Percentiles rank a stretch among this genome's conserved stretches.
phyloP scores from a whole-genome alignment of 2,329 filamentous ascomycete genomes.

The Penicillium frequentans region DNA sequence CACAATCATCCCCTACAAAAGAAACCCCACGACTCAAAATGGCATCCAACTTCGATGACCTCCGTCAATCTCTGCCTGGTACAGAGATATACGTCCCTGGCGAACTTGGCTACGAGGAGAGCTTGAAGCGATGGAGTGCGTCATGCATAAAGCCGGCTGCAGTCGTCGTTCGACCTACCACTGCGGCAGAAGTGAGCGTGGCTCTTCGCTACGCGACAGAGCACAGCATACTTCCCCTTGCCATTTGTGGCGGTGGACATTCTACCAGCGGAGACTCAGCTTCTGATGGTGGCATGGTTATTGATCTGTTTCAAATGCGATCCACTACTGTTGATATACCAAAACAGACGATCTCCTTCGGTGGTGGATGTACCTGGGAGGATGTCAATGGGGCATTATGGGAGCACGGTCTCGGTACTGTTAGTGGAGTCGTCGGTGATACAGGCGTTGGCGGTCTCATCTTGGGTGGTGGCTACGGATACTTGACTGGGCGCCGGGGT shows the following conservation, averaged over 20 bases:
- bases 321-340: background rate
- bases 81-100: too few relatives aligned
- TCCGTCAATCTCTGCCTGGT: too few relatives aligned
- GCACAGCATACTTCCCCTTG: background rate
- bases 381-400: constrained; percentile 3
- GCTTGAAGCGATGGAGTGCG: background rate
- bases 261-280: background rate
- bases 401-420: constrained; percentile 3
- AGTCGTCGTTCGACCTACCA: background rate
- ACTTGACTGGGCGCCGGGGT: background rate
- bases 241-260: constrained; percentile 1
- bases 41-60: too few relatives aligned
- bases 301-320: background rate
- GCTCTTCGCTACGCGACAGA: background rate
- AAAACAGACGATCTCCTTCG: background rate
- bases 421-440: constrained; percentile 2
- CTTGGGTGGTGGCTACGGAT: constrained; percentile 1
- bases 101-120: too few relatives aligned
- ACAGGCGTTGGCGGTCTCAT: constrained; percentile 2
- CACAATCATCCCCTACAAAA: too few relatives aligned
- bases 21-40: too few relatives aligned
- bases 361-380: constrained; percentile 3
- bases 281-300: constrained; percentile 4
- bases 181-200: background rate
- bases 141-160: constrained; percentile 10